Conservation (phyloP, 2,329 filamentous ascomycete species). For the Aspergillus fischeri region DNA sequence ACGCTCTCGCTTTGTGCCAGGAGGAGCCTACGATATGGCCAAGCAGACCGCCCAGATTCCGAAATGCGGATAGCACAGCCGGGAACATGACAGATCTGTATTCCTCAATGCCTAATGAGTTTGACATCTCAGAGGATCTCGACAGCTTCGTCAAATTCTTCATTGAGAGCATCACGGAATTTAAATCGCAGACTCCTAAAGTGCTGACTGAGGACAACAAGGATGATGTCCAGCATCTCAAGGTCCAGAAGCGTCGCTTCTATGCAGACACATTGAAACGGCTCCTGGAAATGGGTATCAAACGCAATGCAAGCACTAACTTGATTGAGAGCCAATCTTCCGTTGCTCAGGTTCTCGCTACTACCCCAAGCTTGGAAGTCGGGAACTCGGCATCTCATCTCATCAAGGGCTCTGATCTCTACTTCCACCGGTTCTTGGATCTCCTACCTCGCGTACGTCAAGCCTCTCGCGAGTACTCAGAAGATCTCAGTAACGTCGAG, state of each 20-base stretch:
- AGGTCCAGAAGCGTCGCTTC: conserved; percentile 81
- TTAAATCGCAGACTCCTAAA: conserved; percentile 78
- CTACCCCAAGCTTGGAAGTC: conserved; percentile 40
- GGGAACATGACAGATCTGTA: conserved; percentile 69
- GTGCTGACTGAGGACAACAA: conserved; percentile 85
- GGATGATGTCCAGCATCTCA: conserved; percentile 77
- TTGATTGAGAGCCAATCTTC: conserved; percentile 70
- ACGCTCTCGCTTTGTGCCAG: conserved; percentile 31
- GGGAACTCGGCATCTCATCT: conserved; percentile 14
- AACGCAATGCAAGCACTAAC: conserved; percentile 72
- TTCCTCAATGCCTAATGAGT: conserved; percentile 47
- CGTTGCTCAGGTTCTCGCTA: conserved; percentile 64
- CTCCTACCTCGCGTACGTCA: conserved; percentile 65
- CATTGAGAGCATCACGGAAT: conserved; percentile 62
- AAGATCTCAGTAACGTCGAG: conserved; percentile 79
- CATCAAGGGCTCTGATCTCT: conserved; percentile 57
- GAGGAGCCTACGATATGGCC: conserved; percentile 30
- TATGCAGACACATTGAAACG: conserved; percentile 84
- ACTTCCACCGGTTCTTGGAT: conserved; percentile 76
- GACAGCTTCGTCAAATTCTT: conserved; percentile 67
- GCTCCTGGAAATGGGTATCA: conserved; percentile 83
- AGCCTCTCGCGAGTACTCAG: conserved; percentile 68
- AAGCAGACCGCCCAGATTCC: conserved; percentile 60
- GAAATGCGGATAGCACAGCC: conserved; percentile 65
- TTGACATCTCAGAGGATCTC: conserved; percentile 58